Percentiles rank a stretch among this genome's conserved stretches.
Conservation (phyloP, 192 early-diverging fungal genomes). For the Entomortierella beljakovae region DNA sequence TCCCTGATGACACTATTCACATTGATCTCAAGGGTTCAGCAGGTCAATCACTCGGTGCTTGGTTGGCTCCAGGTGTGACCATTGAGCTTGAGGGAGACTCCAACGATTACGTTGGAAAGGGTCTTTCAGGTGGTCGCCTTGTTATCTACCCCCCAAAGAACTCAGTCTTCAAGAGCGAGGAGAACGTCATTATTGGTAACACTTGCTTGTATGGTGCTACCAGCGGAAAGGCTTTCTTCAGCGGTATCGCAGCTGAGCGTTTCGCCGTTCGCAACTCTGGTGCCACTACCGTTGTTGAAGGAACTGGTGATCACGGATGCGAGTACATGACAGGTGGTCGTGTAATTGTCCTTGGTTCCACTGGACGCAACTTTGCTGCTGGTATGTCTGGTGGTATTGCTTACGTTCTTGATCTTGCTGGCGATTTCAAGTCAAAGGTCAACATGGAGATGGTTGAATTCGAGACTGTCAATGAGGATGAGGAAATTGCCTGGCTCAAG, state of each 20-base stretch:
- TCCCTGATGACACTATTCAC: slow-evolving; percentile 90
- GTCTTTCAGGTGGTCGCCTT: slow-evolving; percentile 93
- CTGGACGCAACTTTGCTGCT: slow-evolving; percentile 98
- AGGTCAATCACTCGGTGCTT: slow-evolving; percentile 96
- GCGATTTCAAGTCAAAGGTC: slow-evolving; percentile 75
- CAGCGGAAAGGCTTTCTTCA: slow-evolving; percentile 88
- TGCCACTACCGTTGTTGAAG: slow-evolving; percentile 94
- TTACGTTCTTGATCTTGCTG: slow-evolving; percentile 84
- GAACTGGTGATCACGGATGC: slow-evolving; percentile 98
- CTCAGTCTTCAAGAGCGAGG: slow-evolving; percentile 79
- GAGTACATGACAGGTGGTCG: slow-evolving; percentile 99
- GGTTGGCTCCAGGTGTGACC: slow-evolving; percentile 89
- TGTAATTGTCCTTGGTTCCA: slow-evolving; percentile 86
- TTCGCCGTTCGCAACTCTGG: slow-evolving; percentile 99
- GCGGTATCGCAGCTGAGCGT: slow-evolving; percentile 96
- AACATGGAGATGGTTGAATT: slow-evolving; percentile 95
- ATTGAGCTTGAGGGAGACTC: slow-evolving; percentile 97
- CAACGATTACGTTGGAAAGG: slow-evolving; percentile 99
- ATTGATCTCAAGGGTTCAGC: slow-evolving; percentile 91
- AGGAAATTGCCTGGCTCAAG: slow-evolving; percentile 82
- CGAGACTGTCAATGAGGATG: slow-evolving; percentile 79
- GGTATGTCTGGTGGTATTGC: slow-evolving; percentile 99
- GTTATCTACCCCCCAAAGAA: slow-evolving; percentile 91
- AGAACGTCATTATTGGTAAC: slow-evolving; percentile 97
- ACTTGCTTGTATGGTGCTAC: slow-evolving; percentile 99